phyloP scores from a whole-genome alignment of 2,329 filamentous ascomycete genomes.

The Aspergillus fumigatiaffinis region DNA sequence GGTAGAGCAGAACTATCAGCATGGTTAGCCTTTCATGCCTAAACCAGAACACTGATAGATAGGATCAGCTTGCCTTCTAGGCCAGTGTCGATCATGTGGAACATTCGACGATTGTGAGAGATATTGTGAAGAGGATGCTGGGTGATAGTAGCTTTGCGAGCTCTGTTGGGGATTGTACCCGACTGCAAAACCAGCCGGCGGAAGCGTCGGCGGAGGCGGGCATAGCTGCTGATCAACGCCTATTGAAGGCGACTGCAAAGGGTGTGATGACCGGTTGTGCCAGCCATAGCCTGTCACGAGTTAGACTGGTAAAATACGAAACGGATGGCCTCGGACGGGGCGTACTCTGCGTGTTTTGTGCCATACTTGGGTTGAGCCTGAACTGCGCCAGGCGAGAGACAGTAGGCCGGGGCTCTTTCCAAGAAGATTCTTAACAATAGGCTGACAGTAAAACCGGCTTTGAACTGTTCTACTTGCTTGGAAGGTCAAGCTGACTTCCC shows the following conservation, averaged over 20 bases:
- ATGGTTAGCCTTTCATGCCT: background rate
- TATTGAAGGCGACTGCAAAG: constrained; percentile 24
- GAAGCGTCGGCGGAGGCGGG: constrained; percentile 22
- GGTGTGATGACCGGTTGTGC: constrained; percentile 27
- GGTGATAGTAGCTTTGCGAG: constrained; percentile 20
- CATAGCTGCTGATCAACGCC: constrained; percentile 25
- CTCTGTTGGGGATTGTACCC: constrained; percentile 23
- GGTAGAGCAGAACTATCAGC: constrained; percentile 16
- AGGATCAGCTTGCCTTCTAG: constrained; percentile 17
- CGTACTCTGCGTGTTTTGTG: constrained; percentile 30
- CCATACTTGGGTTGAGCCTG: constrained; percentile 15
- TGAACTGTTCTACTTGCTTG: background rate
- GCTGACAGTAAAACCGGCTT: background rate
- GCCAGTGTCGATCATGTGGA: constrained; percentile 14
- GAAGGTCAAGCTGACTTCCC: background rate
- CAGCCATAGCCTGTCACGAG: constrained; percentile 26
- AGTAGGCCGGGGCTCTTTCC: background rate
- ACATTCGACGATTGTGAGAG: constrained; percentile 10
- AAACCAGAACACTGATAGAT: background rate
- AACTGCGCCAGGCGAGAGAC: background rate
- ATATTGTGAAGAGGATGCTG: constrained; percentile 17
- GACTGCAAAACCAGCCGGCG: constrained; percentile 20
- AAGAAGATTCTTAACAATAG: background rate
- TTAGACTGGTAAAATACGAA: constrained; percentile 10
- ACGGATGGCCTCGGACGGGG: background rate